phyloP scores from a whole-genome alignment of 2,329 filamentous ascomycete species.

The Magnaporthales sp. region DNA sequence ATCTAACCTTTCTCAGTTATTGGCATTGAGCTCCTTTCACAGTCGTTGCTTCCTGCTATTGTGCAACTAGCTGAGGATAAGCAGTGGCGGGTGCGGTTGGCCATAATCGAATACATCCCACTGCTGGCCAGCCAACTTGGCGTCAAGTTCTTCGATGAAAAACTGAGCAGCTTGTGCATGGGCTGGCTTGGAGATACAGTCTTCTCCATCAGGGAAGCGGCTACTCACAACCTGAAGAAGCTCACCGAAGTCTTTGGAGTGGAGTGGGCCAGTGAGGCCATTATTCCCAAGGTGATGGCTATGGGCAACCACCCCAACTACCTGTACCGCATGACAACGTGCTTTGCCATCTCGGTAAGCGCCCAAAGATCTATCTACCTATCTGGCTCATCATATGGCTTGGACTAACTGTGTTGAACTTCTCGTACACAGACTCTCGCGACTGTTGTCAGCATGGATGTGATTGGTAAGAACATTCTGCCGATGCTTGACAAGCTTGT shows the following conservation, averaged over 20 bases:
- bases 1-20: conserved; percentile 57
- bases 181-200: conserved; percentile 97
- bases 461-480: conserved; percentile 86
- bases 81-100: conserved; percentile 95
- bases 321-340: conserved; percentile 99
- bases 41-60: conserved; percentile 93
- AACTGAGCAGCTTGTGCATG: conserved; percentile 93
- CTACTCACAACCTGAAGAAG: conserved; percentile 96
- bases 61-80: conserved; percentile 97
- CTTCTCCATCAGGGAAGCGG: conserved; percentile 96
- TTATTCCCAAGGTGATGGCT: conserved; percentile 96
- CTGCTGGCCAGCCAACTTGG: conserved; percentile 91
- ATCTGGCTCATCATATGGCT: background rate
- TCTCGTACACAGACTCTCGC: conserved; percentile 65
- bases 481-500: conserved; percentile 95
- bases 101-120: conserved; percentile 98
- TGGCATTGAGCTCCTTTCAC: conserved; percentile 91
- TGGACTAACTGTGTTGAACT: background rate
- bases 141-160: conserved; percentile 97
- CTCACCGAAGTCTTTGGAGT: conserved; percentile 97
- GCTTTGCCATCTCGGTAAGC: conserved; percentile 94
- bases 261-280: conserved; percentile 92
- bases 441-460: conserved; percentile 83
- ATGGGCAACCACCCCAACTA: conserved; percentile 99
- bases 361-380: background rate